A percentile compares a stretch with the other conserved stretches of the same genome.
phyloP scores from a whole-genome alignment of 1,284 basidiomycete genomes.

The Fistulinella cinereoalba region DNA sequence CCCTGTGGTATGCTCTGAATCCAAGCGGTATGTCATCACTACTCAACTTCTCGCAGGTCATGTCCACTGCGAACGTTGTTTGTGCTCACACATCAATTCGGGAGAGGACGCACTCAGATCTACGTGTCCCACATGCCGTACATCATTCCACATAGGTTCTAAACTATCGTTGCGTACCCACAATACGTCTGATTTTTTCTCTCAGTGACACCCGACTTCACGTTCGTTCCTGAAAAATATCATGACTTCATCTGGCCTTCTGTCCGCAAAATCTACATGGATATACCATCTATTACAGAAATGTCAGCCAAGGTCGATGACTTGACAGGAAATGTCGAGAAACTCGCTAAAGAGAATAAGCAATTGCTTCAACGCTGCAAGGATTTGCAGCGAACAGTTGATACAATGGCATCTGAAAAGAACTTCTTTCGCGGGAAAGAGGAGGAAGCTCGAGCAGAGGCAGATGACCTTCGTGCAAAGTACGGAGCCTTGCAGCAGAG shows the following conservation, averaged over 20 bases:
- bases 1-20: conserved; percentile 52
- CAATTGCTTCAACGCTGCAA: conserved; percentile 42
- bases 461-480: conserved; percentile 32
- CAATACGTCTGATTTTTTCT: conserved; percentile 2
- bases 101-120: conserved; percentile 40
- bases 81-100: conserved; percentile 46
- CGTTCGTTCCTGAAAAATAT: conserved; percentile 57
- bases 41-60: conserved; percentile 44
- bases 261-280: conserved; percentile 58
- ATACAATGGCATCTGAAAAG: conserved; percentile 36
- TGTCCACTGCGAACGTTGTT: conserved; percentile 57
- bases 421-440: conserved; percentile 29
- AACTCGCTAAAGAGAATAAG: conserved; percentile 40
- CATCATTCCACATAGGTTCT: conserved; percentile 52
- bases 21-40: neutral
- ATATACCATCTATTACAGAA: conserved; percentile 33
- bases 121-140: conserved; percentile 59
- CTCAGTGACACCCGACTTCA: conserved; percentile 41
- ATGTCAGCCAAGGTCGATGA: conserved; percentile 30
- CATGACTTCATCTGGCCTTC: conserved; percentile 53
- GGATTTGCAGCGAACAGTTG: conserved; percentile 31
- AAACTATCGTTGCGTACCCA: neutral
- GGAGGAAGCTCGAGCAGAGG: conserved; percentile 27
- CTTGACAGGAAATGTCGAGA: conserved; percentile 37
- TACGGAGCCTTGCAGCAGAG: conserved; percentile 23